These are phyloP conservation scores for Debaryomyces singareniensis DNA, from an alignment of 1,139 yeast genomes.

Conservation along the genomic window DNA sequence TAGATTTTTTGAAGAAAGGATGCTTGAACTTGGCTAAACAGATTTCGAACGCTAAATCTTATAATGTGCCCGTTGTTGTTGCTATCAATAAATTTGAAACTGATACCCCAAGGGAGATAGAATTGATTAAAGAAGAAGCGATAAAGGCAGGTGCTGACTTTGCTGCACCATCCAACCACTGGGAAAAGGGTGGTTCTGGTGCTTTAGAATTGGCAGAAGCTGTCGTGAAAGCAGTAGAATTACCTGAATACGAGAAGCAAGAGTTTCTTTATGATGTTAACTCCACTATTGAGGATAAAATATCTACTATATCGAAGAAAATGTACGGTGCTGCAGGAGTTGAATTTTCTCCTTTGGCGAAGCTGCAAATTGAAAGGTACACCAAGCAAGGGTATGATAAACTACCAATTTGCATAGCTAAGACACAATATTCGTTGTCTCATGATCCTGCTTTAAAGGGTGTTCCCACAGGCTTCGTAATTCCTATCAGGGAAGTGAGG, in stretches of 20 bases:
- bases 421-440: constrained; percentile 76
- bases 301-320: constrained; percentile 58
- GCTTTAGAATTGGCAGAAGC: constrained; percentile 63
- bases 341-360: constrained; percentile 62
- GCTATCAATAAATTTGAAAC: constrained; percentile 73
- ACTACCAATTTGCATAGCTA: constrained; percentile 76
- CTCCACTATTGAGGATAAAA: constrained; percentile 57
- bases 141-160: constrained; percentile 67
- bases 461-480: constrained; percentile 71
- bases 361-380: constrained; percentile 58
- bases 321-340: constrained; percentile 73
- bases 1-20: constrained; percentile 58
- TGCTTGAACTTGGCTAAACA: constrained; percentile 72
- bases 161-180: constrained; percentile 72
- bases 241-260: constrained; percentile 24
- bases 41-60: constrained; percentile 61
- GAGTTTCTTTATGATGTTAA: constrained; percentile 56
- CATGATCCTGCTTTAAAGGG: constrained; percentile 80
- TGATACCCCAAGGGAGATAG: constrained; percentile 64
- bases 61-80: constrained; percentile 73
- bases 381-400: constrained; percentile 67
- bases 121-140: constrained; percentile 57
- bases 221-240: constrained; percentile 37
- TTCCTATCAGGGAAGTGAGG: constrained; percentile 76
- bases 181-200: constrained; percentile 79